Evolutionary conservation across 2,329 filamentous ascomycete genomes (phyloP), one percentile per base, ranked within the genome.

Genomic region (Calonectria honghensis): DNA sequence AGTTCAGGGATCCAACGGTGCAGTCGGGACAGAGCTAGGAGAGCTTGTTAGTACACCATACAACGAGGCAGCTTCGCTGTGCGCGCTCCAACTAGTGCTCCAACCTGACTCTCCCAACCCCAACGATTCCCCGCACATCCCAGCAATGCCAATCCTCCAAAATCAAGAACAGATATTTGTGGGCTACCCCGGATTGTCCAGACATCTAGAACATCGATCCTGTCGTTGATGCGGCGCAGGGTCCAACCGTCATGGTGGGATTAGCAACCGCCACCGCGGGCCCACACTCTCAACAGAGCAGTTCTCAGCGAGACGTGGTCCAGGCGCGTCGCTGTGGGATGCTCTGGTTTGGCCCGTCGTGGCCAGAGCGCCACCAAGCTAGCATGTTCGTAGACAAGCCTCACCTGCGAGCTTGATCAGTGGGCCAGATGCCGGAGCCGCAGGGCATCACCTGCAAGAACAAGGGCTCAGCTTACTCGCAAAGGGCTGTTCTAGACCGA

Each of bases 151-250:
- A 27, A 18, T 39, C 57, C 13, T 18, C 13, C n/a, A 61, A 14
- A 13, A n/a, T 18, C 14, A 29, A 14, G 18, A 24, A n/a, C 16
- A 48, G 18, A 1, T 32, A 48, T 31, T 31, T 48, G 61, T 32
- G 61, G 61, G 29, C 20, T 65, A 32, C 61, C 61, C 61, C 61
- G 14, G 61, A 65, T 65, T 48, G 9, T 31, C 29, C 20, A 48
- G 16, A 35, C 27, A 48, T 61, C 57, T 41, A 41, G 57, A 61
- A 16, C 39, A 48, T 31, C 16, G 18, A 32, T 48, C 39, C 48
- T 48, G 6, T 32, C 18, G 27, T 50, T 1, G 35, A 41, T 24
- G n/a, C n/a, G 37, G 13, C 57, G 39, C 27, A 48, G 39, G 61
- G 41, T 45, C 37, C 61, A 48, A 65, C 37, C 39, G n/a, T n/a